These are phyloP conservation scores for Sechiopsis laciniata DNA, from an alignment of 306 rosid species.

Conservation along the genomic window DNA sequence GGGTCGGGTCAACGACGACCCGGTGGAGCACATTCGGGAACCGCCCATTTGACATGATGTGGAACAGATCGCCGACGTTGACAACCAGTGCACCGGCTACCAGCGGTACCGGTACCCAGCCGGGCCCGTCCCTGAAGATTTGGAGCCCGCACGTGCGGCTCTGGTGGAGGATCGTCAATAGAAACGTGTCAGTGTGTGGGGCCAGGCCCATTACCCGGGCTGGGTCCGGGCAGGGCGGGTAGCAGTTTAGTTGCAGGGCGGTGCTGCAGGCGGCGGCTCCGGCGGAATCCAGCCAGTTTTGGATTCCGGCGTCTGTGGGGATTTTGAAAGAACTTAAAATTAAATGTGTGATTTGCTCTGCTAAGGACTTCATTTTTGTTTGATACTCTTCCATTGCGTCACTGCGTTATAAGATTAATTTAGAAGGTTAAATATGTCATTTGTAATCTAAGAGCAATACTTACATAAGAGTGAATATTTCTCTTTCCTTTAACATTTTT, in stretches of 20 bases:
- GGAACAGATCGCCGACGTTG: conserved; percentile 57
- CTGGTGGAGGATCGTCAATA: conserved; percentile 59
- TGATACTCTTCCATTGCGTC: conserved; percentile 46
- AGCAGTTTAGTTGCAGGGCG: conserved; percentile 57
- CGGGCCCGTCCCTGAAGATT: conserved; percentile 40
- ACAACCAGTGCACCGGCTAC: conserved; percentile 35
- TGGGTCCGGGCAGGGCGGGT: conserved; percentile 65
- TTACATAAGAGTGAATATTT: too few species aligned
- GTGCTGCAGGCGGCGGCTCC: conserved; percentile 12
- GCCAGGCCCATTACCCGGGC: conserved; percentile 63
- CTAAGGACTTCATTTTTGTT: conserved; percentile 43
- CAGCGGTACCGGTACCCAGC: conserved; percentile 54
- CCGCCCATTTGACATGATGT: conserved; percentile 49
- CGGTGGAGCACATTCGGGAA: conserved; percentile 48
- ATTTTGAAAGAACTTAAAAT: conserved; percentile 31
- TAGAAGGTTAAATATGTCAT: background rate
- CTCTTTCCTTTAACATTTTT: too few species aligned
- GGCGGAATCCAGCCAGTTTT: conserved; percentile 32
- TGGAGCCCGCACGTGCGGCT: conserved; percentile 50
- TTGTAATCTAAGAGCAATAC: too few species aligned
- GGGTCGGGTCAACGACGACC: conserved; percentile 32
- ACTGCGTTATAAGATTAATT: conserved; percentile 24
- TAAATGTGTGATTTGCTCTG: conserved; percentile 36
- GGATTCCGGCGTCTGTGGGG: conserved; percentile 13
- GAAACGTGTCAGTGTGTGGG: conserved; percentile 71